These are phyloP conservation scores for Ramaria sp. DNA, from an alignment of 768 basidiomycete species.

Conservation along the genomic window DNA sequence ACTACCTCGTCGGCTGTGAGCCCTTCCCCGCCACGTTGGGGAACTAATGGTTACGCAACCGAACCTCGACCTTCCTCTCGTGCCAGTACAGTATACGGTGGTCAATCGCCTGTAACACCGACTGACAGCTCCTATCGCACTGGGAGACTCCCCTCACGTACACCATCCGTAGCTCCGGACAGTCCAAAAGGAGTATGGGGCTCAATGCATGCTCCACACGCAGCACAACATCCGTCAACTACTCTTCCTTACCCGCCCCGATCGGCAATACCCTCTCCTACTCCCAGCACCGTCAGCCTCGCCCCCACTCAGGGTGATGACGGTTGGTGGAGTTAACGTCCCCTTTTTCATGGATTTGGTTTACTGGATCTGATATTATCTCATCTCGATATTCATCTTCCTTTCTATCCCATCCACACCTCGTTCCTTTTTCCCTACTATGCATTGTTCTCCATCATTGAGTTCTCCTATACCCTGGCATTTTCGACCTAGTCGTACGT, in stretches of 20 bases:
- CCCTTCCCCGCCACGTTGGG: constrained; percentile 1
- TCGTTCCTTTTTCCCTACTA: not conserved
- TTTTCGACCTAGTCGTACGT: not conserved
- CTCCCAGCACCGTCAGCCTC: constrained; percentile 64
- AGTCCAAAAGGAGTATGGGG: constrained; percentile 41
- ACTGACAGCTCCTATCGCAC: constrained; percentile 28
- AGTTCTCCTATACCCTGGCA: not conserved
- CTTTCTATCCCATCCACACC: not conserved
- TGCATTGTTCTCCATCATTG: constrained; percentile 1
- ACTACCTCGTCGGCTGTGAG: constrained; percentile 2
- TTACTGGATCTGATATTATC: not conserved
- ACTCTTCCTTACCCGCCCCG: constrained; percentile 14
- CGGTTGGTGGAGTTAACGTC: constrained; percentile 52
- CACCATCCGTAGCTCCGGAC: constrained; percentile 21
- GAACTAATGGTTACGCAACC: not conserved
- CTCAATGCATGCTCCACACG: constrained; percentile 49
- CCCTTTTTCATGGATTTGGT: not conserved
- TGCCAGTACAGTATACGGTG: constrained; percentile 49
- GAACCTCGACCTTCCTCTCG: constrained; percentile 59
- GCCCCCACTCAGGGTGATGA: constrained; percentile 61
- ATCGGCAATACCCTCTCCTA: constrained; percentile 43
- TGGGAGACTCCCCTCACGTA: constrained; percentile 18
- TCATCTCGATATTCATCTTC: not conserved
- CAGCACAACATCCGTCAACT: constrained; percentile 11
- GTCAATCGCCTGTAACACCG: constrained; percentile 42